These are phyloP conservation scores for Leccinum imitatum DNA, from an alignment of 768 basidiomycete species.

Conservation along the genomic window DNA sequence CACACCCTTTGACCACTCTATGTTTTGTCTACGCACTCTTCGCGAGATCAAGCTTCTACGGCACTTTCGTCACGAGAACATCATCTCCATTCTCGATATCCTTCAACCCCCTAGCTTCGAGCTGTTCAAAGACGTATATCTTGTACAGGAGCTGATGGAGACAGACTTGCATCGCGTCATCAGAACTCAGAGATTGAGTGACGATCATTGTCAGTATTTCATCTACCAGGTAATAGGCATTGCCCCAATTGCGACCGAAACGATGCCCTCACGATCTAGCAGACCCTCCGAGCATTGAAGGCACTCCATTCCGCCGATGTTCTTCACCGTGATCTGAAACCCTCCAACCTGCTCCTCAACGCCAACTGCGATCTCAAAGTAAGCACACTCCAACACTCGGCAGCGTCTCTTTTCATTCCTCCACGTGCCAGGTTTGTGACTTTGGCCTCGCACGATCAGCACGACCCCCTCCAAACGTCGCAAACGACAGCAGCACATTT, in stretches of 20 bases:
- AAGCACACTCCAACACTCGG: conserved; percentile 17
- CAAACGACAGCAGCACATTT: conserved; percentile 74
- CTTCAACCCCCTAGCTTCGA: conserved; percentile 75
- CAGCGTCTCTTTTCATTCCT: conserved; percentile 1
- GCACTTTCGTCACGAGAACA: conserved; percentile 83
- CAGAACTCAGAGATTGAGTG: conserved; percentile 87
- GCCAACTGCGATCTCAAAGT: conserved; percentile 97
- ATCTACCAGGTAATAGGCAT: conserved; percentile 75
- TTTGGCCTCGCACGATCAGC: conserved; percentile 86
- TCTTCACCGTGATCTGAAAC: conserved; percentile 93
- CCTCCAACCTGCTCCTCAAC: conserved; percentile 92
- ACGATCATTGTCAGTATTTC: conserved; percentile 97
- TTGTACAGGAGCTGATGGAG: conserved; percentile 78
- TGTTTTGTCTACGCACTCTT: conserved; percentile 84
- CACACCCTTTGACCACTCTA: conserved; percentile 90
- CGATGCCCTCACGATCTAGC: conserved; percentile 2
- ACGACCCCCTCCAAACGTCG: conserved; percentile 69
- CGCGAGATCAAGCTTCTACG: conserved; percentile 92
- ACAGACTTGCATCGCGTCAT: conserved; percentile 97
- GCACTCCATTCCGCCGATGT: conserved; percentile 95
- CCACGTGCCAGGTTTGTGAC: conserved; percentile 62
- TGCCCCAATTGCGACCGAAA: background rate
- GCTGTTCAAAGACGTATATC: conserved; percentile 82
- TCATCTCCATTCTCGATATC: conserved; percentile 95
- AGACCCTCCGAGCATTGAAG: conserved; percentile 89